Percentiles rank a stretch among this genome's conserved stretches.
Conservation (phyloP, 164 flowering plant species). For the Taxillus chinensis region DNA sequence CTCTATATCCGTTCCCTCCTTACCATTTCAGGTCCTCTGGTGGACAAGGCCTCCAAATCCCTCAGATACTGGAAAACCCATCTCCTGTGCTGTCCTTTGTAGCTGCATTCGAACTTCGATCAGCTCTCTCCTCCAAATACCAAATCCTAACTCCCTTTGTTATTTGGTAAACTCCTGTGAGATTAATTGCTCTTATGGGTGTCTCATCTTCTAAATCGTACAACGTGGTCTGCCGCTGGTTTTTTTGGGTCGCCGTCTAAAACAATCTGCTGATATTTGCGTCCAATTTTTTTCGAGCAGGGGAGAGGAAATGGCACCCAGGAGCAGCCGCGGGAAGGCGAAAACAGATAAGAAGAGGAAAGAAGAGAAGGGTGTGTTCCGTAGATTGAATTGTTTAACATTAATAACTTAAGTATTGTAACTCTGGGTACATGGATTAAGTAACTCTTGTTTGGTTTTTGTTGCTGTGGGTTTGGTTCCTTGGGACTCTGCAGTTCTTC, state of each 20-base stretch:
- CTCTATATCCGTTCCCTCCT: slow-evolving; percentile 15
- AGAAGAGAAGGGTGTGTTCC: slow-evolving; percentile 73
- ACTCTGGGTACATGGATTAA: neutral
- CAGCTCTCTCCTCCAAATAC: too few species aligned
- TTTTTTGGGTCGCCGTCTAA: too few species aligned
- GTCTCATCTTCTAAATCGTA: too few species aligned
- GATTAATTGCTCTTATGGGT: too few species aligned
- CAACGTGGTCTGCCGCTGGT: too few species aligned
- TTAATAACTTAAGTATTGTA: neutral
- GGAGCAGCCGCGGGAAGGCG: slow-evolving; percentile 63
- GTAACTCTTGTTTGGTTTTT: too few species aligned
- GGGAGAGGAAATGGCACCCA: slow-evolving; percentile 61
- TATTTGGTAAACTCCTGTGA: too few species aligned
- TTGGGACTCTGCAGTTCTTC: slow-evolving; percentile 48
- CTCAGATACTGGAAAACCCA: too few species aligned
- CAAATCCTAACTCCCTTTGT: too few species aligned
- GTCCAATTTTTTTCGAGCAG: neutral
- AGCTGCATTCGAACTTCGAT: too few species aligned
- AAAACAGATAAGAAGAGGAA: slow-evolving; percentile 98
- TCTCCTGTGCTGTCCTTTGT: too few species aligned
- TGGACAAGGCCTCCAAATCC: slow-evolving; percentile 4
- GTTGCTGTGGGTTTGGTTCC: slow-evolving; percentile 4
- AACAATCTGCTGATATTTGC: too few species aligned
- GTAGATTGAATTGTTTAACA: neutral
- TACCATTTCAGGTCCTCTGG: slow-evolving; percentile 1